These are phyloP conservation scores for Rhizopus stolonifer DNA, from an alignment of 371 early-diverging fungal species.

Conservation along the genomic window DNA sequence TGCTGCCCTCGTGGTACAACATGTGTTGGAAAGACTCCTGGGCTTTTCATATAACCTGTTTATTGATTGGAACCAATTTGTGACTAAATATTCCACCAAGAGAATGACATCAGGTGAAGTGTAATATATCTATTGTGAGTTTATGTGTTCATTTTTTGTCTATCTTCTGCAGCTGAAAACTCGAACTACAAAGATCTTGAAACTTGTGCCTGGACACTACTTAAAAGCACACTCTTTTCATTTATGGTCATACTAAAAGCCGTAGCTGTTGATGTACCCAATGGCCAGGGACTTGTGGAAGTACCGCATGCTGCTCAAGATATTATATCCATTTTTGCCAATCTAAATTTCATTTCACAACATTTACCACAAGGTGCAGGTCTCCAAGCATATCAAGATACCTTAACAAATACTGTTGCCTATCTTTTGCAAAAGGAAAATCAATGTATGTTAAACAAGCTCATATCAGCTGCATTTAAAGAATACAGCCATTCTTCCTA, in stretches of 20 bases:
- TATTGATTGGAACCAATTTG: conserved; percentile 44
- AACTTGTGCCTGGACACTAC: conserved; percentile 29
- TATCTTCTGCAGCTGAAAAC: neutral
- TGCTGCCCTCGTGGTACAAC: neutral
- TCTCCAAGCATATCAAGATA: conserved; percentile 50
- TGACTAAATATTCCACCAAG: neutral
- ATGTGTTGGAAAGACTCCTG: conserved; percentile 21
- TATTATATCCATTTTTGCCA: conserved; percentile 36
- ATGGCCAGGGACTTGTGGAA: conserved; percentile 30
- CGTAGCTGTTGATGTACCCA: conserved; percentile 37
- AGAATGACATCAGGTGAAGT: neutral
- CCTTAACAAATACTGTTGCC: conserved; percentile 43
- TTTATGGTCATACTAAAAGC: conserved; percentile 44
- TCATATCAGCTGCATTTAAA: conserved; percentile 33
- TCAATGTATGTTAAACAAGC: conserved; percentile 33
- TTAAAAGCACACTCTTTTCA: conserved; percentile 47
- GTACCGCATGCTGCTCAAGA: conserved; percentile 38
- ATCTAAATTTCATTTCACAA: conserved; percentile 45
- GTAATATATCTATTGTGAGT: neutral
- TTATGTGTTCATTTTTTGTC: neutral
- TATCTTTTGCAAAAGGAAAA: conserved; percentile 36
- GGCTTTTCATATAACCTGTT: conserved; percentile 38
- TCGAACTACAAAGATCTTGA: conserved; percentile 18
- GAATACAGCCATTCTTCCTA: conserved; percentile 34
- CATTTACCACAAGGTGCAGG: conserved; percentile 36